Percentiles rank a stretch among this genome's conserved stretches.
phyloP scores from a whole-genome alignment of 345 rosid genomes.

The Eucalyptus melliodora region DNA sequence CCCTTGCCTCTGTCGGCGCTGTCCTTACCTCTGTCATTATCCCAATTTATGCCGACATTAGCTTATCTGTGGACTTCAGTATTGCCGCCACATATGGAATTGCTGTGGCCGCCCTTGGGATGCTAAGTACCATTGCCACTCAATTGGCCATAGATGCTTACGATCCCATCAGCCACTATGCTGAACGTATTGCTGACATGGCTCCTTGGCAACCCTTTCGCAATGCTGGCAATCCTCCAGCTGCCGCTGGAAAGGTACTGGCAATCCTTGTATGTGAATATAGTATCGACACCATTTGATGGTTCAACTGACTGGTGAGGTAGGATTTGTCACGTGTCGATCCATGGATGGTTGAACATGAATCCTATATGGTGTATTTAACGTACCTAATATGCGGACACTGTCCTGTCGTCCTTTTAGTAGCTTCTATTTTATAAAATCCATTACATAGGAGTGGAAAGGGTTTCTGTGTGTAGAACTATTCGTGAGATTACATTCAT shows the following conservation, averaged over 20 bases:
- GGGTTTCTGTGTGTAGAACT: background rate
- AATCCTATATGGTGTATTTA: too few species aligned
- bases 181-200: slow-evolving; percentile 23
- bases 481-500: background rate
- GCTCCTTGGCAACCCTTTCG: background rate
- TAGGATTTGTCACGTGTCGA: too few species aligned
- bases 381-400: too few species aligned
- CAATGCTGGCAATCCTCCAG: too few species aligned
- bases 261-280: background rate
- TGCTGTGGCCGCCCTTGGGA: slow-evolving; percentile 28
- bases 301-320: too few species aligned
- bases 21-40: slow-evolving; percentile 5
- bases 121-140: slow-evolving; percentile 29
- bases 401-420: background rate
- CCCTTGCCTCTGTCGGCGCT: background rate
- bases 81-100: slow-evolving; percentile 26
- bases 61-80: slow-evolving; percentile 13
- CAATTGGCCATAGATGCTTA: slow-evolving; percentile 26
- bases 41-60: slow-evolving; percentile 11
- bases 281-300: too few species aligned
- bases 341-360: too few species aligned
- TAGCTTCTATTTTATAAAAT: background rate
- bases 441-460: background rate
- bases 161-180: slow-evolving; percentile 20
- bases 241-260: slow-evolving; percentile 12